These are phyloP conservation scores for Pezicula neosporulosa DNA, from an alignment of 2,329 filamentous ascomycete species.

Conservation along the genomic window DNA sequence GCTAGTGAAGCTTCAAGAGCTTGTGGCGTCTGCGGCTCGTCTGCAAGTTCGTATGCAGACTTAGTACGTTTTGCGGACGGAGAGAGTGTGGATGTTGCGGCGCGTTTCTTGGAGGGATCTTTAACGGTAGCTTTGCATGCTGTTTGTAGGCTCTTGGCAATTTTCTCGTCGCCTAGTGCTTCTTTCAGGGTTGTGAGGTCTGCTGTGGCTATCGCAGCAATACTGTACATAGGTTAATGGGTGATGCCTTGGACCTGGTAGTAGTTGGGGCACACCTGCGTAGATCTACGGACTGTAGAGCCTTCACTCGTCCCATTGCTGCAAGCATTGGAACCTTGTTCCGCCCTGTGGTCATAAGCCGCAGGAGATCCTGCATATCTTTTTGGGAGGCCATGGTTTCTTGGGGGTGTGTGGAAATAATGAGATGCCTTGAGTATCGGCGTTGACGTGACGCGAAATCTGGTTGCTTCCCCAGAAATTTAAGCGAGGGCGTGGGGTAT, in stretches of 20 bases:
- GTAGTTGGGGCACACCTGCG: slow-evolving; percentile 40
- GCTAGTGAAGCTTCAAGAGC: slow-evolving; percentile 61
- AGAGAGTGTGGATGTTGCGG: slow-evolving; percentile 10
- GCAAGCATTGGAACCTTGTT: slow-evolving; percentile 57
- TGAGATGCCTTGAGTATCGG: background rate
- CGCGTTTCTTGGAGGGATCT: slow-evolving; percentile 19
- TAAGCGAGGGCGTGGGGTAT: too few species aligned
- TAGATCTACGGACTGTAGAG: slow-evolving; percentile 51
- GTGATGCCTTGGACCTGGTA: slow-evolving; percentile 8
- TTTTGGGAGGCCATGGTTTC: slow-evolving; percentile 35
- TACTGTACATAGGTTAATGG: slow-evolving; percentile 17
- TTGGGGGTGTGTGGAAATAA: background rate
- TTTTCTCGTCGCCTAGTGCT: slow-evolving; percentile 26
- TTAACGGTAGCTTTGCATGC: slow-evolving; percentile 22
- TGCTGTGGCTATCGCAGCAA: slow-evolving; percentile 22
- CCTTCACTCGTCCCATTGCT: slow-evolving; percentile 55
- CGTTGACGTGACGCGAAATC: background rate
- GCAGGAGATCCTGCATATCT: slow-evolving; percentile 58
- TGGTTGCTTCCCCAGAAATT: too few species aligned
- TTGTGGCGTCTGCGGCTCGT: slow-evolving; percentile 37
- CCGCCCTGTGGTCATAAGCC: slow-evolving; percentile 48
- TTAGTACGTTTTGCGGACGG: slow-evolving; percentile 20
- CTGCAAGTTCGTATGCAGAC: slow-evolving; percentile 23
- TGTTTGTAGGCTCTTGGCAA: slow-evolving; percentile 24
- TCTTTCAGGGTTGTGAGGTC: slow-evolving; percentile 16